Evolutionary conservation across 2,329 filamentous ascomycete genomes (phyloP), one percentile per base, ranked within the genome.

Genomic region (Cercospora sesami): DNA sequence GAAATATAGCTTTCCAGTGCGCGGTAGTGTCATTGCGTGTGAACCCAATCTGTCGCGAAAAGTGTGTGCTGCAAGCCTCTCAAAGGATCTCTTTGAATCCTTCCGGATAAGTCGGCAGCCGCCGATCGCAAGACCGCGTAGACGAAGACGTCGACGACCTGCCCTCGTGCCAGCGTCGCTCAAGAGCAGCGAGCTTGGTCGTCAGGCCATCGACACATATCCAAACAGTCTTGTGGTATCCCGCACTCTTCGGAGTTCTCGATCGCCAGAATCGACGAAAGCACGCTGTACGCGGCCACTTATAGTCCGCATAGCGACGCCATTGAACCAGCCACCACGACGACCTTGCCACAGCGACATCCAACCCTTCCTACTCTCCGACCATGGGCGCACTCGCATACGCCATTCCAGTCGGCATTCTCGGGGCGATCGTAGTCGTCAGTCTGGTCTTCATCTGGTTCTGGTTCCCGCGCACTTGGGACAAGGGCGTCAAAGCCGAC

Each of bases 401-500:
- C 69, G 73, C 72, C n/a, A 65, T 75, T 7, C 75, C 75, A 36
- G 73, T 75, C 12, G 74, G 73, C 63, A 67, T 75, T 12, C 71
- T 77, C 18, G 72, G 63, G 23, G 75, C 51, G 23, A 65, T 77
- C 10, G 70, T 71, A 33, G 68, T 71, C 30, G 33, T 67, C 14
- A 69, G 68, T 48, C 70, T 76, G 51, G 30, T 71, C 51, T 74
- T 75, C 62, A 63, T 76, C 64, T 76, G 72, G 72, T 75, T 71
- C 70, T 75, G 71, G 73, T 76, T 77, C 53, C 75, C 75, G 6
- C 71, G 72, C 31, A 58, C 69, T 9, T 76, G 69, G 64, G 67
- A 69, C 2, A 70, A 68, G 18, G 75, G 75, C 18, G 64, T 75
- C 9, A 60, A 69, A 12, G 60, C 60, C 12, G 75, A 76, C 28